Evolutionary conservation across 306 rosid genomes (phyloP), one percentile per base, ranked within the genome.

Genomic region (Castanopsis chinensis): DNA sequence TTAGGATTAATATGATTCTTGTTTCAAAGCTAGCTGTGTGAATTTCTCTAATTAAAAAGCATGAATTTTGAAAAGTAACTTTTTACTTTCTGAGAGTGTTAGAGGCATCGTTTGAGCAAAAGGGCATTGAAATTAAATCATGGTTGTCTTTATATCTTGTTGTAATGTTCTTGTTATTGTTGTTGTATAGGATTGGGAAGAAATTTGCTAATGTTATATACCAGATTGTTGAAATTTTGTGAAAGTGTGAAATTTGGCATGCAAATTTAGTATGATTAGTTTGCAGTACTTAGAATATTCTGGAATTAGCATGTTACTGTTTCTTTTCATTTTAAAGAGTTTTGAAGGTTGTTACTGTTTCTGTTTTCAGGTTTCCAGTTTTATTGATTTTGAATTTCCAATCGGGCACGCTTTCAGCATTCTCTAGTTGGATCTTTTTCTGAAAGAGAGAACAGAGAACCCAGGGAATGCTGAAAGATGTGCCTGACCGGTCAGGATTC

Each of bases 401-500:
- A 60, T 51, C 25, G 45, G 32, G 71, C 61, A 45, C 20, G 25
- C 67, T 80, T 82, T 56, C 49, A 1, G 71, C 84, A 57, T 73
- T 37, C 75, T 68, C 35, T 65, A 23, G 60, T 76, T 73, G 59
- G 59, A 61, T 63, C 69, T 82, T 69, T 77, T 33, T 20, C 17
- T 76, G 81, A 27, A 69, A 73, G 74, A 58, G 65, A 71, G 76
- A 79, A 67, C 69, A 49, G 56, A 71, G 76, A 79, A 70, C 65
- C 20, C 81, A 3, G 89, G 96, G 96, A 85, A 91, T 91, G 92
- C 92, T 76, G 80, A 87, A 88, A 86, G 82, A 89, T 91, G 96
- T 79, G 81, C 83, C 86, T 82, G 72, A 27, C 80, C 61, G 81
- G 59, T 73, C 72, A 3, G 76, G 79, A 49, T 63, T 83, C 69